Conservation (phyloP, 768 basidiomycete species). For the Gyrodon lividus region DNA sequence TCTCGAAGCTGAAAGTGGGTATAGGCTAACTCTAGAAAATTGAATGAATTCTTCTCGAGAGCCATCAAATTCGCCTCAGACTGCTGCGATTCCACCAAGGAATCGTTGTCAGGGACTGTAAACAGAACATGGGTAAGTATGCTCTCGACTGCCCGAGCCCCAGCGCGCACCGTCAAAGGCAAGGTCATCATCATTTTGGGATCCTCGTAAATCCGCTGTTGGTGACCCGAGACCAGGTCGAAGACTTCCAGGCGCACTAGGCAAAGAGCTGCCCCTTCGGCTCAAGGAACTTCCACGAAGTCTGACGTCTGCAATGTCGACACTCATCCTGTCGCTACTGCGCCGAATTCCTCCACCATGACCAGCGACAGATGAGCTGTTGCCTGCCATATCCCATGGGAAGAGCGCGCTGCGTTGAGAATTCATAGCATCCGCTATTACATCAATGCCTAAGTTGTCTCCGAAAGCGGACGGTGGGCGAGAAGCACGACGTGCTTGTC, state of each 20-base stretch:
- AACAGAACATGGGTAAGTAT: constrained; percentile 15
- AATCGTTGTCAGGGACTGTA: constrained; percentile 28
- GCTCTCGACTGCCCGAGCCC: not conserved
- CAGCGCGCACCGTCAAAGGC: constrained; percentile 56
- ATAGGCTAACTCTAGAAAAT: constrained; percentile 70
- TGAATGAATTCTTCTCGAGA: constrained; percentile 73
- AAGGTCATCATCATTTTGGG: constrained; percentile 60
- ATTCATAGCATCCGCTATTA: constrained; percentile 38
- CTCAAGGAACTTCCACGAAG: constrained; percentile 56
- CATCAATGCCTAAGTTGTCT: constrained; percentile 48
- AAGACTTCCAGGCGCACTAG: constrained; percentile 46
- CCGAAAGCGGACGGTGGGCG: constrained; percentile 51
- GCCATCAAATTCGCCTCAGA: constrained; percentile 55
- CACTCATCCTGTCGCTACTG: constrained; percentile 45
- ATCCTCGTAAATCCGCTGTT: constrained; percentile 33
- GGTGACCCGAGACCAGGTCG: constrained; percentile 50
- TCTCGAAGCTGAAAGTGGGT: not conserved
- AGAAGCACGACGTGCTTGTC: constrained; percentile 76
- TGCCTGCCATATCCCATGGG: constrained; percentile 82
- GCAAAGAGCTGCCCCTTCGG: constrained; percentile 57
- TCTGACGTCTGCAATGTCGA: constrained; percentile 53
- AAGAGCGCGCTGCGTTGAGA: constrained; percentile 73
- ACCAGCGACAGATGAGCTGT: constrained; percentile 53
- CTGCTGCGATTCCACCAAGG: constrained; percentile 46
- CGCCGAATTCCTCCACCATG: constrained; percentile 33